These are phyloP conservation scores for Liriodendron chinense DNA, from an alignment of 164 flowering plant genomes.

Conservation along the genomic window DNA sequence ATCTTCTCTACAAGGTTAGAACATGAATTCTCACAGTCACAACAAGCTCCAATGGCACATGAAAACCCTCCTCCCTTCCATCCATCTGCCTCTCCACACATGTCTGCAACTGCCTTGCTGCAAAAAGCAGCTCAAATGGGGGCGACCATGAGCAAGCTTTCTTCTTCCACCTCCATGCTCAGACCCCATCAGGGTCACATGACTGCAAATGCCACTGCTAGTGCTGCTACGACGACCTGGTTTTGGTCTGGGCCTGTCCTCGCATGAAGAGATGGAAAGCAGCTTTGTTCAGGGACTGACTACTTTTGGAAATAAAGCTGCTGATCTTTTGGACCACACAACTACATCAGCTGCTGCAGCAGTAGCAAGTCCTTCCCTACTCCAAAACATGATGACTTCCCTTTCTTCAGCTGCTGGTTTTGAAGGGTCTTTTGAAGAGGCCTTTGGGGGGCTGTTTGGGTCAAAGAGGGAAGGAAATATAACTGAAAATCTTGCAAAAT, in stretches of 20 bases:
- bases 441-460: slow-evolving; percentile 33
- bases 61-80: slow-evolving; percentile 22
- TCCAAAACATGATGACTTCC: slow-evolving; percentile 49
- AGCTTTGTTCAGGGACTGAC: slow-evolving; percentile 30
- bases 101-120: slow-evolving; percentile 95
- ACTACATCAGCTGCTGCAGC: slow-evolving; percentile 16
- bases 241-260: slow-evolving; percentile 45
- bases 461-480: slow-evolving; percentile 22
- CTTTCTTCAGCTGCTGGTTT: slow-evolving; percentile 32
- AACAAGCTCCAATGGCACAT: slow-evolving; percentile 13
- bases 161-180: slow-evolving; percentile 22
- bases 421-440: slow-evolving; percentile 40
- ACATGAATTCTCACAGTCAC: slow-evolving; percentile 25
- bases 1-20: slow-evolving; percentile 30
- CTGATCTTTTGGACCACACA: slow-evolving; percentile 25
- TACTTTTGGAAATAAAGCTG: slow-evolving; percentile 46
- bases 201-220: slow-evolving; percentile 19
- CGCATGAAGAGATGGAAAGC: slow-evolving; percentile 41
- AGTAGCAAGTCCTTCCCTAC: slow-evolving; percentile 22
- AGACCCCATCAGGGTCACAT: slow-evolving; percentile 52
- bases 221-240: slow-evolving; percentile 24
- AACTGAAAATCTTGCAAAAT: slow-evolving; percentile 10
- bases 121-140: slow-evolving; percentile 98
- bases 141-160: slow-evolving; percentile 47
- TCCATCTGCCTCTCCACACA: slow-evolving; percentile 45